Conservation (phyloP, 129 eudicot species). For the Centella asiatica region DNA sequence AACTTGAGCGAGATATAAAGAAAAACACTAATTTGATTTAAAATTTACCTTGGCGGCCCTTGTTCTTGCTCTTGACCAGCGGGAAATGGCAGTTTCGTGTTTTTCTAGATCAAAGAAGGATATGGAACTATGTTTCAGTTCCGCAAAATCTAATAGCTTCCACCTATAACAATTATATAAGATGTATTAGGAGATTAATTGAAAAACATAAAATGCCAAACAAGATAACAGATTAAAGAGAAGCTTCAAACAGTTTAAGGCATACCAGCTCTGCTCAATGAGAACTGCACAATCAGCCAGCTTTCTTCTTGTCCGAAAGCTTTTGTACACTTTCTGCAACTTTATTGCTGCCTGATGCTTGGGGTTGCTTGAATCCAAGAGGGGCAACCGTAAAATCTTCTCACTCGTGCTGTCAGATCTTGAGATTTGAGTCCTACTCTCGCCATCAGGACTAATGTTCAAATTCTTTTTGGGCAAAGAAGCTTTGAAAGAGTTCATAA, state of each 20-base stretch:
- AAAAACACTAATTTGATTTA: background rate
- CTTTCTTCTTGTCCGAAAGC: slow-evolving; percentile 91
- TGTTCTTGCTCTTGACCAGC: slow-evolving; percentile 97
- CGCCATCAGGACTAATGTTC: slow-evolving; percentile 9
- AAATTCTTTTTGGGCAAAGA: background rate
- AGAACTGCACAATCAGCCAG: slow-evolving; percentile 95
- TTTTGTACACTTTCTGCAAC: slow-evolving; percentile 94
- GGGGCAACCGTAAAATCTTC: slow-evolving; percentile 8
- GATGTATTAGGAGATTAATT: slow-evolving; percentile 5
- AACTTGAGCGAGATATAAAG: background rate
- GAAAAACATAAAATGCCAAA: background rate
- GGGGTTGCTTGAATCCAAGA: slow-evolving; percentile 43
- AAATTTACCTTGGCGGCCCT: slow-evolving; percentile 85
- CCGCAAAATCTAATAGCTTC: slow-evolving; percentile 91
- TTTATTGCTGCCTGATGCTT: slow-evolving; percentile 87
- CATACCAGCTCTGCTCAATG: slow-evolving; percentile 90
- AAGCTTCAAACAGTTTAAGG: background rate
- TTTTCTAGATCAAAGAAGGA: slow-evolving; percentile 89
- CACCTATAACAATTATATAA: slow-evolving; percentile 41
- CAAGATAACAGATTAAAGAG: background rate
- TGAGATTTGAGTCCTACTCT: slow-evolving; percentile 17
- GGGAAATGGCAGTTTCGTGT: slow-evolving; percentile 83
- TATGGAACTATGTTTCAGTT: slow-evolving; percentile 76
- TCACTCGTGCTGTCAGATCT: slow-evolving; percentile 27
- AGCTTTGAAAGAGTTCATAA: slow-evolving; percentile 15